Evolutionary conservation across 2,329 filamentous ascomycete species (phyloP).

Genomic region (Periconia sp.): DNA sequence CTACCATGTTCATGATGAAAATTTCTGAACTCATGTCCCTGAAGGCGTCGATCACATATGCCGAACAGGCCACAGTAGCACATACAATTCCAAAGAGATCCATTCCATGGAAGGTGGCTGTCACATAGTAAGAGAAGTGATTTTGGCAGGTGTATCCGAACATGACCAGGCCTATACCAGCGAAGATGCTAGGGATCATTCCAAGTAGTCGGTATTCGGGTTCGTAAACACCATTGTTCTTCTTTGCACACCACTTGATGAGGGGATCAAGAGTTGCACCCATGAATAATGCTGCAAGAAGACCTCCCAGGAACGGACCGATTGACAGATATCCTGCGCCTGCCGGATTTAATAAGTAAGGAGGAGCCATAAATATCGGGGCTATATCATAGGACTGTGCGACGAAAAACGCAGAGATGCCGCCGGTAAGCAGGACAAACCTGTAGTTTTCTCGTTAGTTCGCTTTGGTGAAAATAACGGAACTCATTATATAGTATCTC

Average conservation of each 20-base stretch:
- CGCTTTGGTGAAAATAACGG: too few species aligned
- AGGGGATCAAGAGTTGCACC: slow-evolving; percentile 40
- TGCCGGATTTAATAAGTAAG: slow-evolving; percentile 47
- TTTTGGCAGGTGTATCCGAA: slow-evolving; percentile 41
- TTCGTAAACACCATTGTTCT: slow-evolving; percentile 57
- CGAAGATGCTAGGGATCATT: slow-evolving; percentile 34
- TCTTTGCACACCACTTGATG: slow-evolving; percentile 49
- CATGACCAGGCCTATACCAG: slow-evolving; percentile 42
- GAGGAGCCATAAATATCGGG: slow-evolving; percentile 53
- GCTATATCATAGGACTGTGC: slow-evolving; percentile 47
- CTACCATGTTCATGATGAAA: slow-evolving; percentile 48
- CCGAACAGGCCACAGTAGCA: slow-evolving; percentile 33
- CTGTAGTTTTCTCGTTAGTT: too few species aligned
- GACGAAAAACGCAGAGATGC: slow-evolving; percentile 48
- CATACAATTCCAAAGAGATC: slow-evolving; percentile 38
- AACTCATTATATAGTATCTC: too few species aligned
- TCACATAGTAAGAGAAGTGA: slow-evolving; percentile 29
- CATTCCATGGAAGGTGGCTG: slow-evolving; percentile 38
- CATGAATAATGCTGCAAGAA: slow-evolving; percentile 38
- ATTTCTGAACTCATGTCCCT: slow-evolving; percentile 46
- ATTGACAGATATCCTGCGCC: slow-evolving; percentile 49
- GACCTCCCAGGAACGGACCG: slow-evolving; percentile 44
- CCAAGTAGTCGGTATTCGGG: slow-evolving; percentile 55
- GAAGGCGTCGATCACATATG: slow-evolving; percentile 45
- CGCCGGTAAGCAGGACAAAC: slow-evolving; percentile 43